phyloP scores from a whole-genome alignment of 2,329 filamentous ascomycete genomes.

The Thielaviopsis euricoi region DNA sequence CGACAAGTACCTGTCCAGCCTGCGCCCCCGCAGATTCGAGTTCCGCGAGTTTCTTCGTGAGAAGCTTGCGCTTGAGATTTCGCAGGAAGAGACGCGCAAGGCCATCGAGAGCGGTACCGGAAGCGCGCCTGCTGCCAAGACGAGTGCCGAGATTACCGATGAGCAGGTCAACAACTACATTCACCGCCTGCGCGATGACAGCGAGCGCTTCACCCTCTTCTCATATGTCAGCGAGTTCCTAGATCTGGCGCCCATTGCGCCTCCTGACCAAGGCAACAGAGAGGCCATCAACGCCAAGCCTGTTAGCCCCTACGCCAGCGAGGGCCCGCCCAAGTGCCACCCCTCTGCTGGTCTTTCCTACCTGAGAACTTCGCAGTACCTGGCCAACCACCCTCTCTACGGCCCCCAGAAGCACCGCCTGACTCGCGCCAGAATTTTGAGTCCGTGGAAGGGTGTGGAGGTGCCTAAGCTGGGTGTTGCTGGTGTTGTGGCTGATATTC shows the following conservation, averaged over 20 bases:
- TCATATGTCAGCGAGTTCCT: conserved; percentile 41
- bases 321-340: conserved; percentile 42
- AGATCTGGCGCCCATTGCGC: conserved; percentile 39
- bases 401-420: conserved; percentile 38
- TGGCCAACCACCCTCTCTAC: conserved; percentile 45
- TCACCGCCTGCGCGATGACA: conserved; percentile 29
- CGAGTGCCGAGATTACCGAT: conserved; percentile 28
- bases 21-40: conserved; percentile 34
- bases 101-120: conserved; percentile 24
- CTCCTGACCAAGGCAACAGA: conserved; percentile 17
- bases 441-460: conserved; percentile 22
- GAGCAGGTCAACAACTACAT: conserved; percentile 35
- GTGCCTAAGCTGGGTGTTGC: conserved; percentile 34
- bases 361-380: conserved; percentile 35
- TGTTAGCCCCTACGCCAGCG: conserved; percentile 30
- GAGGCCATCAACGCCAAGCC: conserved; percentile 6
- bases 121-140: conserved; percentile 18
- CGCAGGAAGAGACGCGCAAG: conserved; percentile 19
- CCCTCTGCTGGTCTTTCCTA: conserved; percentile 48
- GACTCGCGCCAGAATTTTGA: conserved; percentile 33
- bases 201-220: conserved; percentile 33
- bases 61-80: conserved; percentile 31
- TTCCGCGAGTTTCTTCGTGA: conserved; percentile 38
- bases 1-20: conserved; percentile 33
- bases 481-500: conserved; percentile 33